Base-by-base conservation (phyloP, 169 alveolate species). In the Besnoitia besnoiti region DNA sequence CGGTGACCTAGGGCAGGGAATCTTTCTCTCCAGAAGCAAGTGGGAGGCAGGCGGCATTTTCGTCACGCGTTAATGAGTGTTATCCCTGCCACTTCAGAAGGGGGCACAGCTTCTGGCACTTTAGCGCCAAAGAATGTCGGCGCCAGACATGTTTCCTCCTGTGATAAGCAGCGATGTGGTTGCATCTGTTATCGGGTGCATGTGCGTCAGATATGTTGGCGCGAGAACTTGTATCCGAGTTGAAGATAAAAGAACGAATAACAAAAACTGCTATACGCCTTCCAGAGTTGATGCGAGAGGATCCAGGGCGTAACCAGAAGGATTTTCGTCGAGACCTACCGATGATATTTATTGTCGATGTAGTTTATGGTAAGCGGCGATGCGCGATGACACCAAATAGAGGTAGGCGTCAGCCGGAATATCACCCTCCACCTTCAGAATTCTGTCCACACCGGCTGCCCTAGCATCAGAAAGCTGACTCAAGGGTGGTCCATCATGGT, bases 311-410 rank as follows among this genome's bases (percentile, higher is more conserved):
- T n/a, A 33, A 73, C 19, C 24, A 37, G 8, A 73, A 27, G 19
- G 84, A 73, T 39, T 73, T 73, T 21, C 84, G 84, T 3, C 21
- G 24, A 73, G 84, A 73, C 19, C 46, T 73, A 5, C 84, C 84
- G 49, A 12, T 37, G 46, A 73, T 73, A 0, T 73, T 73, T 39
- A 73, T 73, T 39, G 49, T 73, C 84, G 84, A 73, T n/a, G 24
- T 44, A 37, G 33, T 73, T 39, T 16, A 37, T 39, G 84, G 84
- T 73, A 39, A 24, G 84, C 33, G 49, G 30, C 46, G 21, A 51
- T 24, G 67, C 24, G n/a, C 14, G n/a, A 16, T 51, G 67, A 14
- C 67, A 51, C 67, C n/a, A n/a, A n/a, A n/a, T n/a, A n/a, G 24
- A 14, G n/a, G 67, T 24, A 51, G 24, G 24, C 67, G 14, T 51